phyloP scores from a whole-genome alignment of 116 monocot species.

The Trichopus zeylanicus region DNA sequence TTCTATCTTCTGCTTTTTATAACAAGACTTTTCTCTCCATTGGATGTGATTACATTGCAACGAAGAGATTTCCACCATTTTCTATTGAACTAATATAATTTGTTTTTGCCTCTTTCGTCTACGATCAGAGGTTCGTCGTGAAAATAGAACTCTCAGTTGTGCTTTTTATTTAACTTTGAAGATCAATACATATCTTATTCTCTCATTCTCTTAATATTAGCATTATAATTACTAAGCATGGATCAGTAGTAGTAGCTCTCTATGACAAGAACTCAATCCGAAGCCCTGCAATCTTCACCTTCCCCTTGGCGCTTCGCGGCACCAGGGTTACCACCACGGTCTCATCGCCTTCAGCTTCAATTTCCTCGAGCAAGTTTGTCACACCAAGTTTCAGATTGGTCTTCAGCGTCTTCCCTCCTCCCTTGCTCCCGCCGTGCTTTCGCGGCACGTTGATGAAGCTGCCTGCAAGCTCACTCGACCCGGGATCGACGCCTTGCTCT shows the following conservation, averaged over 20 bases:
- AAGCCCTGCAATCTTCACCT: conserved; percentile 8
- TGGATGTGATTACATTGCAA: too few species aligned
- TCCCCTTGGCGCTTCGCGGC: conserved; percentile 1
- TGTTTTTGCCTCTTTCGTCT: too few species aligned
- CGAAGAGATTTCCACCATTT: too few species aligned
- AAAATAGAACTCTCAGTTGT: too few species aligned
- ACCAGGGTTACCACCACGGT: conserved; percentile 10
- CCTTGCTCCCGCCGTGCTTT: background rate
- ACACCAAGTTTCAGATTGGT: conserved; percentile 6
- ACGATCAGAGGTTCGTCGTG: too few species aligned
- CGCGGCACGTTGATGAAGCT: conserved; percentile 21
- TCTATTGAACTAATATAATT: too few species aligned
- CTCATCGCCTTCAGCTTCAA: conserved; percentile 4
- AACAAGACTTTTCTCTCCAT: too few species aligned
- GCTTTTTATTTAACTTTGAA: too few species aligned
- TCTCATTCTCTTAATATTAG: too few species aligned
- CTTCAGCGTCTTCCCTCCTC: background rate
- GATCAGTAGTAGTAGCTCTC: background rate
- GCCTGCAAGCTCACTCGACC: conserved; percentile 14
- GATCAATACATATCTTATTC: too few species aligned
- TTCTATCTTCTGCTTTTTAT: too few species aligned
- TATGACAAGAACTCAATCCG: conserved; percentile 5
- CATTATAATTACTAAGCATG: too few species aligned
- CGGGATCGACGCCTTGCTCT: background rate
- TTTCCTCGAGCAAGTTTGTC: conserved; percentile 9